Evolutionary conservation across 495 filamentous ascomycete species (phyloP).

Genomic region (Neurospora cerealis): DNA sequence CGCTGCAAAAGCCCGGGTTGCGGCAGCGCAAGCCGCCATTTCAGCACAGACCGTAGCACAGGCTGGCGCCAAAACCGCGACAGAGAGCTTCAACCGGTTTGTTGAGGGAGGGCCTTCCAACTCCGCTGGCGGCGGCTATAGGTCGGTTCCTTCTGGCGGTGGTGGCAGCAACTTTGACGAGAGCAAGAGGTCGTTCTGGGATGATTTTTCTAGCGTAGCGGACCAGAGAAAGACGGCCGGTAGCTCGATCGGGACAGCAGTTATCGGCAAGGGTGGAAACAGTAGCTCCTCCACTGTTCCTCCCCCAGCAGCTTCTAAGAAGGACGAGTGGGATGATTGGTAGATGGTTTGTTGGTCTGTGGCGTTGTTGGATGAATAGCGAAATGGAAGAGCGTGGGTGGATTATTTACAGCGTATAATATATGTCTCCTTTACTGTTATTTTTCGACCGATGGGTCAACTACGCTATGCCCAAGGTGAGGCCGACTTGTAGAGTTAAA

Average conservation of each 20-base stretch:
- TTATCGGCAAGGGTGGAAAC: slow-evolving; percentile 50
- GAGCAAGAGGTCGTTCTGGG: slow-evolving; percentile 87
- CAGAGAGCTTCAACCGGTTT: slow-evolving; percentile 70
- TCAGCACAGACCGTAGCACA: slow-evolving; percentile 33
- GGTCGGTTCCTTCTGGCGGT: slow-evolving; percentile 14
- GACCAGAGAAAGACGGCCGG: slow-evolving; percentile 26
- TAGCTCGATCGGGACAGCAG: slow-evolving; percentile 59
- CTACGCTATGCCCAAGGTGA: not conserved
- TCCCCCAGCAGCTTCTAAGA: slow-evolving; percentile 21
- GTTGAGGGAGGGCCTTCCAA: slow-evolving; percentile 46
- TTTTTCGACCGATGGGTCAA: not conserved
- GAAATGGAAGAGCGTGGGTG: not conserved
- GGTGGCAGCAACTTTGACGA: slow-evolving; percentile 28
- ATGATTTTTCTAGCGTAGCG: slow-evolving; percentile 53
- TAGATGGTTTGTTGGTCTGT: slow-evolving; percentile 24
- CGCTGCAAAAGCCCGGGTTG: slow-evolving; percentile 64
- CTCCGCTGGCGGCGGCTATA: slow-evolving; percentile 19
- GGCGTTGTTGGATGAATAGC: not conserved
- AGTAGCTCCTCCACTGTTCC: slow-evolving; percentile 14
- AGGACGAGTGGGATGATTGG: slow-evolving; percentile 61
- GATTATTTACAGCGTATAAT: not conserved
- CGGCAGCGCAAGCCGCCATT: slow-evolving; percentile 57
- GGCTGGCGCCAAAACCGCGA: slow-evolving; percentile 56
- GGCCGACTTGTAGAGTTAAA: not conserved
- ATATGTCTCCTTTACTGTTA: not conserved